These are phyloP conservation scores for Microsporum audouinii DNA, from an alignment of 2,329 filamentous ascomycete species.

Conservation along the genomic window DNA sequence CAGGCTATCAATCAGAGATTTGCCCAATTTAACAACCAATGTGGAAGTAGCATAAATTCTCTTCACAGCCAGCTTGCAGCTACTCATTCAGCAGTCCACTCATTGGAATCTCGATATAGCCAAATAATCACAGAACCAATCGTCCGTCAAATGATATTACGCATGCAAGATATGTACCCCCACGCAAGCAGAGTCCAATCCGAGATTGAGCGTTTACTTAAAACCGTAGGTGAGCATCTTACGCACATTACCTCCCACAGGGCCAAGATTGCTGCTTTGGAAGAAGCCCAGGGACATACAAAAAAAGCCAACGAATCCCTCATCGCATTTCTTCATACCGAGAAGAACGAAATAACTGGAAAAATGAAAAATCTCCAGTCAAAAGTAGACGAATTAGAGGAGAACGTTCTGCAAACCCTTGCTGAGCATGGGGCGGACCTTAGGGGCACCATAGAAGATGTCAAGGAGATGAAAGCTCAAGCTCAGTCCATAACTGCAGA, in stretches of 20 bases:
- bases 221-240: not conserved
- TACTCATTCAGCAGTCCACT: constrained; percentile 18
- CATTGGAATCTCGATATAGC: constrained; percentile 40
- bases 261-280: not conserved
- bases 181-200: constrained; percentile 18
- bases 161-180: constrained; percentile 29
- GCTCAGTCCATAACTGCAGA: not conserved
- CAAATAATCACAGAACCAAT: constrained; percentile 36
- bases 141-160: constrained; percentile 24
- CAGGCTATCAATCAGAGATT: not conserved
- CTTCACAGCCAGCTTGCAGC: not conserved
- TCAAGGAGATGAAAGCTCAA: not conserved
- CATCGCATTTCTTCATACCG: not conserved
- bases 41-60: not conserved
- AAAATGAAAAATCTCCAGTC: not conserved
- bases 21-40: not conserved
- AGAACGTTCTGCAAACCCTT: not conserved
- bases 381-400: not conserved
- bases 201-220: constrained; percentile 10
- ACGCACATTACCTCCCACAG: not conserved
- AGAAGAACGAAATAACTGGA: not conserved
- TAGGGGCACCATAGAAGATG: not conserved
- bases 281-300: not conserved
- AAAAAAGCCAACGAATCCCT: not conserved
- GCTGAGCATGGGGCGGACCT: not conserved